phyloP scores from a whole-genome alignment of 2,329 filamentous ascomycete species.

The Xylariaceae sp. region DNA sequence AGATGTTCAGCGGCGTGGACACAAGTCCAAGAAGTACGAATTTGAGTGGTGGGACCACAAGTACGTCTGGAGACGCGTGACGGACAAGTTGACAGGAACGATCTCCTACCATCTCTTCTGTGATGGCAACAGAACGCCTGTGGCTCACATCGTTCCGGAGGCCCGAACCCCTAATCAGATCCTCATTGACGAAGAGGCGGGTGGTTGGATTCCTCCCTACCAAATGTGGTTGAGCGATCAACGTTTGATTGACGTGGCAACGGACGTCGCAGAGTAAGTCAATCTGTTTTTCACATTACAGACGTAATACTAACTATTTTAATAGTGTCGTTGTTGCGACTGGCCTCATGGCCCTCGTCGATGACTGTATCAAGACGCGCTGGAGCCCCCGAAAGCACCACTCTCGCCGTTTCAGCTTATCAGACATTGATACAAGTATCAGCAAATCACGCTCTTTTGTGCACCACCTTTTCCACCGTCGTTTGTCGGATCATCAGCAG shows the following conservation, averaged over 20 bases:
- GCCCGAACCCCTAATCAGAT: conserved; percentile 66
- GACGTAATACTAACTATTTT: conserved; percentile 21
- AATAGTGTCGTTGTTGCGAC: conserved; percentile 78
- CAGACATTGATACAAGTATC: conserved; percentile 28
- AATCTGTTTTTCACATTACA: neutral
- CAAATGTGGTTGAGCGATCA: conserved; percentile 85
- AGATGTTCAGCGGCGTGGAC: conserved; percentile 66
- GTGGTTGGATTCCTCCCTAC: conserved; percentile 86
- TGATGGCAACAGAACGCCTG: conserved; percentile 53
- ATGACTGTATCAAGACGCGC: conserved; percentile 80
- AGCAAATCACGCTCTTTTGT: conserved; percentile 33
- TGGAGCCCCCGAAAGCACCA: conserved; percentile 52
- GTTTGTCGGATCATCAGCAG: conserved; percentile 35
- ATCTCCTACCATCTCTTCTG: conserved; percentile 77
- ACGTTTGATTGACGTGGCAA: conserved; percentile 60
- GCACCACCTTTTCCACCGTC: conserved; percentile 39
- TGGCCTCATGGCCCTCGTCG: conserved; percentile 81
- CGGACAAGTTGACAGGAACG: conserved; percentile 61
- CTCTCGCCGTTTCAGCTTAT: conserved; percentile 35
- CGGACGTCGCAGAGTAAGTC: conserved; percentile 81
- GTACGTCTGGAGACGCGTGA: conserved; percentile 77
- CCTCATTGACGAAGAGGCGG: conserved; percentile 66
- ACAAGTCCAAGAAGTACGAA: conserved; percentile 70
- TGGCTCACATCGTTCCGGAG: conserved; percentile 84
- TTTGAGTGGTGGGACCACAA: conserved; percentile 89